A percentile compares a stretch with the other conserved stretches of the same genome.
phyloP scores from a whole-genome alignment of 768 basidiomycete genomes.

The Leucocoprinus sp. region DNA sequence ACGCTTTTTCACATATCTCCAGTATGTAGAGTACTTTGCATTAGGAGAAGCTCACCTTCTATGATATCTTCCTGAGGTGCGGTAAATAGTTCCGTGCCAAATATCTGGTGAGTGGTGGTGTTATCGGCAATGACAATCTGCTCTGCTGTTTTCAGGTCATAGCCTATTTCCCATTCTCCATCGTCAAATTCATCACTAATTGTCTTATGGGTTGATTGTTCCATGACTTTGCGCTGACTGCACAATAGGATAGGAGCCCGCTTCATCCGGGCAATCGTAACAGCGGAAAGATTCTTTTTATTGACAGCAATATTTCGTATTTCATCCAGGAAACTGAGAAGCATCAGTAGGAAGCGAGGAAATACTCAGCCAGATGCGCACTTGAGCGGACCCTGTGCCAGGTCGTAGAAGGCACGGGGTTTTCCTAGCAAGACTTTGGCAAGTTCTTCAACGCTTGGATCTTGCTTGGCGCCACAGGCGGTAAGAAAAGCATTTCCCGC shows the following conservation, averaged over 20 bases:
- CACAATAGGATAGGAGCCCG: slow-evolving; percentile 66
- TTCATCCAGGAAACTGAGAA: slow-evolving; percentile 65
- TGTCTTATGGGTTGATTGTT: slow-evolving; percentile 18
- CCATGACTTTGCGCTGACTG: slow-evolving; percentile 47
- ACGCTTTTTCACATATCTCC: slow-evolving; percentile 33
- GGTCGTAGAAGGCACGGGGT: slow-evolving; percentile 61
- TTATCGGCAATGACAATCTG: slow-evolving; percentile 85
- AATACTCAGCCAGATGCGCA: slow-evolving; percentile 19
- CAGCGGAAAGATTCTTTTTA: slow-evolving; percentile 39
- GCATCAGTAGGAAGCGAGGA: neutral
- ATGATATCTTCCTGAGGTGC: slow-evolving; percentile 88
- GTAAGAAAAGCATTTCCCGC: slow-evolving; percentile 77
- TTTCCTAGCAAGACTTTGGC: slow-evolving; percentile 60
- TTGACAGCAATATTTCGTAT: slow-evolving; percentile 85
- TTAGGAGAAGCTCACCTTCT: slow-evolving; percentile 46
- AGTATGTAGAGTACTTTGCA: neutral
- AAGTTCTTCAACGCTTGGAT: slow-evolving; percentile 82
- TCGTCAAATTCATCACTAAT: slow-evolving; percentile 26
- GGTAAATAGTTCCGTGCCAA: slow-evolving; percentile 65
- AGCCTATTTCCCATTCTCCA: slow-evolving; percentile 65
- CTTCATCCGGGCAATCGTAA: slow-evolving; percentile 59
- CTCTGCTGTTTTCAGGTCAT: slow-evolving; percentile 61
- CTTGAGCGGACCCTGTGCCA: slow-evolving; percentile 64
- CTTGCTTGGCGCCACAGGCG: slow-evolving; percentile 80
- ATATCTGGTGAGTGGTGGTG: slow-evolving; percentile 69